phyloP scores from a whole-genome alignment of 2,329 filamentous ascomycete genomes.

The Claviceps cyperi region DNA sequence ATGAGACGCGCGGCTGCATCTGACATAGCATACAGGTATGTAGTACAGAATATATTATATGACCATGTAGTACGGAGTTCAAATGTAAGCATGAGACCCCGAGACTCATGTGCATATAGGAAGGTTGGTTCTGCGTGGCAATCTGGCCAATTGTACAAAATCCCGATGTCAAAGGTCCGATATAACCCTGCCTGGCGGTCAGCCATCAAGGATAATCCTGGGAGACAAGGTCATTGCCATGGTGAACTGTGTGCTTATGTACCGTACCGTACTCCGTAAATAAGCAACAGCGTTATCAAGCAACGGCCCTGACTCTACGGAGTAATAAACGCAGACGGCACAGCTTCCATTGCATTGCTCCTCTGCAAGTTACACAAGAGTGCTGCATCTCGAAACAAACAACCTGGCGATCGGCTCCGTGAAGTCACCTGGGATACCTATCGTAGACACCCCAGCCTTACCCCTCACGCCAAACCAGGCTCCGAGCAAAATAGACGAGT shows the following conservation, averaged over 20 bases:
- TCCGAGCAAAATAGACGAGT: background rate
- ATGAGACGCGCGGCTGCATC: too few relatives aligned
- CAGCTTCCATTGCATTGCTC: background rate
- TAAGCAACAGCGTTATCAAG: background rate
- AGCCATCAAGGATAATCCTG: background rate
- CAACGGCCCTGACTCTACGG: background rate
- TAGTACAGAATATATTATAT: too few relatives aligned
- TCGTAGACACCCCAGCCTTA: too few relatives aligned
- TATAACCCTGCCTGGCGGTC: background rate
- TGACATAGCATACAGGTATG: too few relatives aligned
- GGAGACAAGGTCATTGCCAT: background rate
- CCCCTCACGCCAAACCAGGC: background rate
- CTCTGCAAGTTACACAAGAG: too few relatives aligned
- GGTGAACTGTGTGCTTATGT: background rate
- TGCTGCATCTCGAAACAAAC: background rate
- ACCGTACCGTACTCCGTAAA: background rate
- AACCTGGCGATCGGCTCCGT: background rate
- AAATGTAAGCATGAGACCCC: background rate
- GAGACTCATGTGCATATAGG: background rate
- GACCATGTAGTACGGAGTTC: background rate
- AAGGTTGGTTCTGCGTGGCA: background rate
- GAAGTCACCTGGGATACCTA: too few relatives aligned
- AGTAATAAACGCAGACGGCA: background rate
- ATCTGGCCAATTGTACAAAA: background rate
- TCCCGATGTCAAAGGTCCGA: background rate